Evolutionary conservation across 2,329 filamentous ascomycete species (phyloP).

Genomic region (Orbilia oligospora): DNA sequence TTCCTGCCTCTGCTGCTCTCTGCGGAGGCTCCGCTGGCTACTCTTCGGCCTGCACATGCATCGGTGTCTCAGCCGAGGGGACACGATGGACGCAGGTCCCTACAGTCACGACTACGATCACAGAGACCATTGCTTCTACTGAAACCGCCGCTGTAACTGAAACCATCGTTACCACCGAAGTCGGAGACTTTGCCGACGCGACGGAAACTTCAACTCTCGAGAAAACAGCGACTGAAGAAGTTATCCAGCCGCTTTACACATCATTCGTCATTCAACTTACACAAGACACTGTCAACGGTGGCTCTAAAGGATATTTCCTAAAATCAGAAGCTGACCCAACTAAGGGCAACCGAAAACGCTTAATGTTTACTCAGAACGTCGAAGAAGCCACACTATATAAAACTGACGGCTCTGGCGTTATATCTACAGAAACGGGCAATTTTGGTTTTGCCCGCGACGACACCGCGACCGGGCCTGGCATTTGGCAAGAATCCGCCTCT

Average conservation of each 20-base stretch:
- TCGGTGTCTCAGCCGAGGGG: slow-evolving; percentile 59
- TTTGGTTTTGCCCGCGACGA: not conserved
- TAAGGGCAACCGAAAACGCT: not conserved
- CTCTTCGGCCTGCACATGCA: slow-evolving; percentile 63
- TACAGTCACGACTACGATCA: slow-evolving; percentile 54
- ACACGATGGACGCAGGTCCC: slow-evolving; percentile 58
- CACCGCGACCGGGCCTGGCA: not conserved
- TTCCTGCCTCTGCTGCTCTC: slow-evolving; percentile 63
- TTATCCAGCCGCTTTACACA: slow-evolving; percentile 25
- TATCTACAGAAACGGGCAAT: not conserved
- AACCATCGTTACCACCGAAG: not conserved
- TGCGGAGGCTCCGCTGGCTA: slow-evolving; percentile 61
- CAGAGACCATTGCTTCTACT: not conserved
- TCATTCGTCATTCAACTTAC: slow-evolving; percentile 24
- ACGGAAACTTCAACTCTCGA: slow-evolving; percentile 23
- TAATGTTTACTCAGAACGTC: not conserved
- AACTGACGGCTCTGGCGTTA: not conserved
- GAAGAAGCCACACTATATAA: not conserved
- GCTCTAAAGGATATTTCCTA: slow-evolving; percentile 18
- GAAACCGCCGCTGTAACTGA: slow-evolving; percentile 3
- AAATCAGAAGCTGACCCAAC: not conserved
- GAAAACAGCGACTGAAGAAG: slow-evolving; percentile 11
- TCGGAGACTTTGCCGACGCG: not conserved
- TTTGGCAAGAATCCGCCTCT: not conserved
- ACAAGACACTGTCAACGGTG: slow-evolving; percentile 16